phyloP scores from a whole-genome alignment of 371 early-diverging fungal genomes.

The Syncephalis plumigaleata region DNA sequence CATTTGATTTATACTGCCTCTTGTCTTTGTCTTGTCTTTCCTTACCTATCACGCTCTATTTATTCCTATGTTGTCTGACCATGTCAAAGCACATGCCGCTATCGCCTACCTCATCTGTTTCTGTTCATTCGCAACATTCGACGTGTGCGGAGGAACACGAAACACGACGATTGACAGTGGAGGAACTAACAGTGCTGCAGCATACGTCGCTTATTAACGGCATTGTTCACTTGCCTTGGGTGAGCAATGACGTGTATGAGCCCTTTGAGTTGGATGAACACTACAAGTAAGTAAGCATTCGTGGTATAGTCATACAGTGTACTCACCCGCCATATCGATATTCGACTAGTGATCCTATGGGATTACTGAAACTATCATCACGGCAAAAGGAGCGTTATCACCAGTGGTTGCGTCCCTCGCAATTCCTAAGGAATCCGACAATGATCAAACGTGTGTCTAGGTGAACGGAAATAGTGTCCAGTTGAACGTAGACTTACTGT shows the following conservation, averaged over 20 bases:
- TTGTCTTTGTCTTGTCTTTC: too few relatives aligned
- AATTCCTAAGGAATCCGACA: conserved; percentile 42
- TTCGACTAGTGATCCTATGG: conserved; percentile 41
- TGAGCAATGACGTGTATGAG: conserved; percentile 40
- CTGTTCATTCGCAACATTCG: too few relatives aligned
- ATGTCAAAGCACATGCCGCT: too few relatives aligned
- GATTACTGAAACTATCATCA: conserved; percentile 48
- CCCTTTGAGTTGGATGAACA: conserved; percentile 23
- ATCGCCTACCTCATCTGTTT: too few relatives aligned
- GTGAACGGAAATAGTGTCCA: too few relatives aligned
- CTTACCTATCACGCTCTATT: too few relatives aligned
- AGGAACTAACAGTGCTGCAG: conserved; percentile 42
- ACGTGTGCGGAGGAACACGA: too few relatives aligned
- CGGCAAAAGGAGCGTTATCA: conserved; percentile 55
- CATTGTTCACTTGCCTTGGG: conserved; percentile 58
- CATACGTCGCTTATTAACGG: conserved; percentile 51
- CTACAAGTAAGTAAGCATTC: conserved; percentile 15
- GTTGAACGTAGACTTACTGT: conserved; percentile 1
- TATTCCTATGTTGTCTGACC: too few relatives aligned
- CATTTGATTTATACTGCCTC: too few relatives aligned
- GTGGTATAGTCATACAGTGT: neutral
- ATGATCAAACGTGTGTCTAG: conserved; percentile 46
- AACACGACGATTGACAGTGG: conserved; percentile 9
- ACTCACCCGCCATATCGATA: neutral
- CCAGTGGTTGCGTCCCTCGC: conserved; percentile 65